Evolutionary conservation across 2,329 filamentous ascomycete genomes (phyloP), one percentile per base, ranked within the genome.

Genomic region (Fusarium zealandicum): DNA sequence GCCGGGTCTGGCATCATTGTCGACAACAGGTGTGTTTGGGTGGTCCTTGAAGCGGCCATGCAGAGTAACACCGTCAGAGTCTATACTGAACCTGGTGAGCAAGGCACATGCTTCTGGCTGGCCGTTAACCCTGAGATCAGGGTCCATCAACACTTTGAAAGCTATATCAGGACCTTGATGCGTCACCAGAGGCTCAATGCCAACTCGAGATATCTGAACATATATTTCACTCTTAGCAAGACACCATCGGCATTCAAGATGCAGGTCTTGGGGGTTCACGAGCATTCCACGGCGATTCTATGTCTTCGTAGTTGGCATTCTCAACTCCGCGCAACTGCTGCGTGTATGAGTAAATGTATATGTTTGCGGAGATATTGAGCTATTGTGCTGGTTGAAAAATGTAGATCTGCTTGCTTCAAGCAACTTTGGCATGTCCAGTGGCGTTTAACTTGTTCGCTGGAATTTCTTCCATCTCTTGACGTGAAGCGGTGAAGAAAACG

Each of bases 401-500:
- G 18, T 16, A 36, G 1, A 12, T 14, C 14, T 10, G 22, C 31
- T 42, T 45, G n/a, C 18, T 56, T 38, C 20, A 22, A 49, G 42
- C 31, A 39, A 37, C 22, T 50, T 54, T 28, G 14, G 14, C 22
- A 49, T 41, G 41, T 33, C 36, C 36, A 30, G 59, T 63, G 59
- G 59, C 59, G 59, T 60, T 58, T 49, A 43, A 59, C 51, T 62
- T 50, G 55, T 45, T 60, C 44, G 40, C 51, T 63, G 59, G 59
- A 63, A 63, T 63, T 63, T 63, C 59, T 63, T 18, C 44, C 55
- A 63, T 63, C 54, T 28, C 59, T 57, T 41, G 27, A 45, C 20
- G 22, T 51, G 25, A 52, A 53, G 59, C 59, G 51, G 59, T 66
- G 59, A 59, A 56, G 52, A 47, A 48, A 55, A 42, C 36, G 59